These are phyloP conservation scores for Lactarius akahatsu DNA, from an alignment of 768 basidiomycete genomes.

Conservation along the genomic window DNA sequence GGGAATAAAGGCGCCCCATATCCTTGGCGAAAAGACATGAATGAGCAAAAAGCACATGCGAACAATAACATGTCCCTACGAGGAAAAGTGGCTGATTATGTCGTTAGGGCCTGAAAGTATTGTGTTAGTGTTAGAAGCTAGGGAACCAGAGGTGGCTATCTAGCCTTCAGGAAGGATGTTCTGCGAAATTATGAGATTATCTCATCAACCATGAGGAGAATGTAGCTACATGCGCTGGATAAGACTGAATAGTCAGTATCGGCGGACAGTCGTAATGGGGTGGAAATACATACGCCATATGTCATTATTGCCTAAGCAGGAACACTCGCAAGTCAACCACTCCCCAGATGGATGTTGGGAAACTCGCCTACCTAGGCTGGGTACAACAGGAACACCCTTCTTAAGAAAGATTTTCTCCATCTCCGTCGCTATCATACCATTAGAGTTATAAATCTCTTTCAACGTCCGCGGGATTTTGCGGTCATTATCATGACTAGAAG, in stretches of 20 bases:
- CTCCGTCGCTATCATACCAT: slow-evolving; percentile 59
- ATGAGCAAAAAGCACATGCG: background rate
- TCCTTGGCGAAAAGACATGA: slow-evolving; percentile 41
- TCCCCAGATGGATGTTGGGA: slow-evolving; percentile 10
- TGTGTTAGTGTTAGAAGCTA: slow-evolving; percentile 5
- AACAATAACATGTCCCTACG: slow-evolving; percentile 44
- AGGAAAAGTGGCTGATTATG: slow-evolving; percentile 64
- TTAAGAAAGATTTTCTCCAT: slow-evolving; percentile 74
- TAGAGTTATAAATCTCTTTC: slow-evolving; percentile 74
- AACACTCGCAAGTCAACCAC: slow-evolving; percentile 7
- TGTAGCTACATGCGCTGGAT: slow-evolving; percentile 56
- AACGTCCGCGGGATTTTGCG: slow-evolving; percentile 75
- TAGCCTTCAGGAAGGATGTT: slow-evolving; percentile 67
- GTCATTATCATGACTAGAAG: slow-evolving; percentile 78
- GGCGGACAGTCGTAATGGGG: slow-evolving; percentile 6
- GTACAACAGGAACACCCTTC: slow-evolving; percentile 74
- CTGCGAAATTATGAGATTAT: slow-evolving; percentile 35
- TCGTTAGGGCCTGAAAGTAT: slow-evolving; percentile 56
- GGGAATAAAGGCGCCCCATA: slow-evolving; percentile 83
- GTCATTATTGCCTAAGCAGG: slow-evolving; percentile 77
- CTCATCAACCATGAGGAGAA: background rate
- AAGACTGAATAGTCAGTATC: slow-evolving; percentile 25
- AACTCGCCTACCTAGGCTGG: slow-evolving; percentile 75
- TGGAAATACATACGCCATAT: slow-evolving; percentile 67
- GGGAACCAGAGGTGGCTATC: slow-evolving; percentile 11